Evolutionary conservation across 2,329 filamentous ascomycete species (phyloP).

Genomic region (Colletotrichum sp.): DNA sequence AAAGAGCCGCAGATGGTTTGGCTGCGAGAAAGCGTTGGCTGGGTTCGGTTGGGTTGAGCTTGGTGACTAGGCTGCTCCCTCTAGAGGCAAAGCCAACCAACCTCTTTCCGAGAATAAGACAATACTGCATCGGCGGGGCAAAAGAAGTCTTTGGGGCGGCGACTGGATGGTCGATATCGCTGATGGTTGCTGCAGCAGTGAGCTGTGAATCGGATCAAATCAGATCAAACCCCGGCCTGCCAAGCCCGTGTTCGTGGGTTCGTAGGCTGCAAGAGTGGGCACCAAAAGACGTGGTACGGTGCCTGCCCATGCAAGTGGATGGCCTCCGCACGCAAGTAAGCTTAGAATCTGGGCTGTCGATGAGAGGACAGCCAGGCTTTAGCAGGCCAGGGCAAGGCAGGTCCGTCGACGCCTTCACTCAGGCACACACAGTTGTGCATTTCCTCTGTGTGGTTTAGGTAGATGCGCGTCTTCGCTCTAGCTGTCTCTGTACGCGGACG

Average conservation of each 20-base stretch:
- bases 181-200: constrained; percentile 8
- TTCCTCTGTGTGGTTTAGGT: neutral
- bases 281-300: neutral
- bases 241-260: constrained; percentile 19
- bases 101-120: neutral
- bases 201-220: constrained; percentile 13
- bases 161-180: neutral
- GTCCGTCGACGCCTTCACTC: neutral
- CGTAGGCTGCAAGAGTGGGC: constrained; percentile 3
- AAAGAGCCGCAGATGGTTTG: constrained; percentile 11
- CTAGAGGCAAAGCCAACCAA: neutral
- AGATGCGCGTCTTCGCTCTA: neutral
- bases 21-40: neutral
- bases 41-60: neutral
- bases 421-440: constrained; percentile 2
- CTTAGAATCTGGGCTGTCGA: constrained; percentile 14
- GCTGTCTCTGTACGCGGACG: neutral
- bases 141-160: neutral
- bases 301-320: neutral
- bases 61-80: neutral
- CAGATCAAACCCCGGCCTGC: constrained; percentile 11
- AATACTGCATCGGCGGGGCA: neutral
- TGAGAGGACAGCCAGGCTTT: neutral
- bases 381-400: neutral
- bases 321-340: constrained; percentile 16